phyloP scores from a whole-genome alignment of 768 basidiomycete species.

The Suillus variegatus region DNA sequence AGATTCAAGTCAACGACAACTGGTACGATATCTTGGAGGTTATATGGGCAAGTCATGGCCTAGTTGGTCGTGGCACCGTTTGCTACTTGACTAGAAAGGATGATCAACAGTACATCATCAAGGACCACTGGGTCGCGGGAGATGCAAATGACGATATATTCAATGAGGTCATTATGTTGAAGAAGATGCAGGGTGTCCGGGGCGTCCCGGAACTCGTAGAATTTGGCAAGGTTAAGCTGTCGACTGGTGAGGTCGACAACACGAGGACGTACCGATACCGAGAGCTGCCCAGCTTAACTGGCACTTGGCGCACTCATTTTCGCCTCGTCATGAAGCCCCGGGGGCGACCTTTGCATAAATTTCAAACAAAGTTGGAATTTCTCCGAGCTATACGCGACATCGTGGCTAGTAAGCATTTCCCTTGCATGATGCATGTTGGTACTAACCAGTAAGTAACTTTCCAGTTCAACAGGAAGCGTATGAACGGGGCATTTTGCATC shows the following conservation, averaged over 20 bases:
- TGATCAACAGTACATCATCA: too few relatives aligned
- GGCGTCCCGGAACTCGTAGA: slow-evolving; percentile 8
- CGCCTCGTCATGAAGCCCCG: not conserved
- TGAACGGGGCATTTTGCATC: too few relatives aligned
- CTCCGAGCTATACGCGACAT: not conserved
- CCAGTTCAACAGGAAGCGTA: too few relatives aligned
- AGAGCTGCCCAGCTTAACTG: not conserved
- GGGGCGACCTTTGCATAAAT: not conserved
- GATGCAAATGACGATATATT: slow-evolving; percentile 1
- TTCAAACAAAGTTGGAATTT: not conserved
- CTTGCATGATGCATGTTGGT: too few relatives aligned
- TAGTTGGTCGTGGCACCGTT: too few relatives aligned
- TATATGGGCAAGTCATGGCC: too few relatives aligned
- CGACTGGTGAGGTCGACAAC: not conserved
- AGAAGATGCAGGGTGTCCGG: slow-evolving; percentile 4
- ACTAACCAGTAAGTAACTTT: too few relatives aligned
- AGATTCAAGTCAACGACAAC: not conserved
- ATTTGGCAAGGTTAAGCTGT: not conserved
- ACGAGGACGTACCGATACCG: not conserved
- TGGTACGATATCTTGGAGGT: not conserved
- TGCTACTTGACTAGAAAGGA: too few relatives aligned
- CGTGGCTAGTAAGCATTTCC: too few relatives aligned
- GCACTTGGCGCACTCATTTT: not conserved
- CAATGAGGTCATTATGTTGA: slow-evolving; percentile 8
- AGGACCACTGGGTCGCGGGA: too few relatives aligned